These are phyloP conservation scores for Acanthamoeba castellanii DNA, from an alignment of 208 protist genomes.

Conservation along the genomic window DNA sequence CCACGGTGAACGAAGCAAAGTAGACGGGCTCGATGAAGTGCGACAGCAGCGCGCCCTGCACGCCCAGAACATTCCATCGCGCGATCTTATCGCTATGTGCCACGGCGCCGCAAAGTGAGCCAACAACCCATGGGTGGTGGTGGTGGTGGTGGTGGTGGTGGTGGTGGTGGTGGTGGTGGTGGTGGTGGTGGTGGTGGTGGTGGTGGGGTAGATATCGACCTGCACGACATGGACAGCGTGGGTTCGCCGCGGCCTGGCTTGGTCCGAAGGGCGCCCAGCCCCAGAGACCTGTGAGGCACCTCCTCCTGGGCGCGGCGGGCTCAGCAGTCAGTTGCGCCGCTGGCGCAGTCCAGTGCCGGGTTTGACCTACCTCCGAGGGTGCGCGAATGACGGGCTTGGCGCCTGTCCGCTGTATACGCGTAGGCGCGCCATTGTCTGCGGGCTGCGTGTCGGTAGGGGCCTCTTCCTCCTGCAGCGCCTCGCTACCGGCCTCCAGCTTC, in stretches of 20 bases:
- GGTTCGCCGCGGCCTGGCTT: slow-evolving; percentile 82
- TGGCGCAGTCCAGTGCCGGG: neutral
- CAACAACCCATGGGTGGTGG: too few relatives aligned
- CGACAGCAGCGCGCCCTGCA: slow-evolving; percentile 81
- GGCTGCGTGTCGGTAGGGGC: neutral
- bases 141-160: neutral
- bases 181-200: neutral
- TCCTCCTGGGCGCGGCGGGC: neutral
- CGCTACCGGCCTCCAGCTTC: too few relatives aligned
- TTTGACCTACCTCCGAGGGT: neutral
- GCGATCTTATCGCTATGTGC: slow-evolving; percentile 80
- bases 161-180: neutral
- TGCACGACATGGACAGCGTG: slow-evolving; percentile 81
- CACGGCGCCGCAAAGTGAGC: neutral
- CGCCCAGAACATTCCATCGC: slow-evolving; percentile 78
- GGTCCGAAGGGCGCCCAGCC: slow-evolving; percentile 59
- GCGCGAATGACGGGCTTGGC: slow-evolving; percentile 67
- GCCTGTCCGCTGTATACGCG: slow-evolving; percentile 76
- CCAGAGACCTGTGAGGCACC: neutral
- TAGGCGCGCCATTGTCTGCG: too few relatives aligned
- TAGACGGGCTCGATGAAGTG: slow-evolving; percentile 76
- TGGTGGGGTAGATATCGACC: neutral
- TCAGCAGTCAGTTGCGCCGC: neutral
- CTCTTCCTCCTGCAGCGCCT: neutral
- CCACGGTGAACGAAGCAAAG: slow-evolving; percentile 70